A percentile compares a stretch with the other conserved stretches of the same genome.
Evolutionary conservation across 768 basidiomycete species (phyloP).

Genomic region (Tricholoma terreum): DNA sequence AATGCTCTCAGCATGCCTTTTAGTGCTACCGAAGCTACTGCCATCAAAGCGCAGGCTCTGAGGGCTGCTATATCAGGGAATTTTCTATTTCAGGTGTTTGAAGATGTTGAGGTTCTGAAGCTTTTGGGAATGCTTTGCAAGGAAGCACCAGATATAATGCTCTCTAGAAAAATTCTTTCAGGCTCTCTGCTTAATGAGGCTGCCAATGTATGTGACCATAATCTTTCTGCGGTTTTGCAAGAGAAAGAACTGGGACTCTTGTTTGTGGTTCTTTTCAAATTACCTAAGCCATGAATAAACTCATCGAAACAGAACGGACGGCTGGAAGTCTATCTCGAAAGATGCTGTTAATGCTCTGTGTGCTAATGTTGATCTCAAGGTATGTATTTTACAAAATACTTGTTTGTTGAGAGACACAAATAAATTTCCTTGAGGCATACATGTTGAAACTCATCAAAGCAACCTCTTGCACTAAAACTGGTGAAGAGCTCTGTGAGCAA

Average conservation of each 20-base stretch:
- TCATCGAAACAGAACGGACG: background rate
- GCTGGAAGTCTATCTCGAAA: background rate
- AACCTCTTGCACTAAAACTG: background rate
- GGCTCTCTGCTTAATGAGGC: background rate
- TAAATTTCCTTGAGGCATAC: background rate
- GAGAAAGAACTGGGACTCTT: no score
- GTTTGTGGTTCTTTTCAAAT: no score
- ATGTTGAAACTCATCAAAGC: background rate
- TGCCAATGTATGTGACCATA: background rate
- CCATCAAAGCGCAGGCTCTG: background rate
- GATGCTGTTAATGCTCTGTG: conserved; percentile 1
- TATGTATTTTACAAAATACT: background rate
- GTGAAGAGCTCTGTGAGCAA: background rate
- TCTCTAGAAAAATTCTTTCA: background rate
- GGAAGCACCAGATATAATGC: background rate
- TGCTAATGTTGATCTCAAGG: background rate
- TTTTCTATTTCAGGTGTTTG: background rate
- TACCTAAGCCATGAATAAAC: no score
- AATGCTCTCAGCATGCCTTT: background rate
- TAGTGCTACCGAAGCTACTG: background rate
- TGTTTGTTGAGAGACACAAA: background rate
- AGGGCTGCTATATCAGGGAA: background rate
- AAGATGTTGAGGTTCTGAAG: background rate
- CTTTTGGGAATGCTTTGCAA: background rate
- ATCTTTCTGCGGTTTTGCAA: no score